A percentile compares a stretch with the other conserved stretches of the same genome.
phyloP scores from a whole-genome alignment of 495 filamentous ascomycete genomes.

The Neurospora tetraspora region DNA sequence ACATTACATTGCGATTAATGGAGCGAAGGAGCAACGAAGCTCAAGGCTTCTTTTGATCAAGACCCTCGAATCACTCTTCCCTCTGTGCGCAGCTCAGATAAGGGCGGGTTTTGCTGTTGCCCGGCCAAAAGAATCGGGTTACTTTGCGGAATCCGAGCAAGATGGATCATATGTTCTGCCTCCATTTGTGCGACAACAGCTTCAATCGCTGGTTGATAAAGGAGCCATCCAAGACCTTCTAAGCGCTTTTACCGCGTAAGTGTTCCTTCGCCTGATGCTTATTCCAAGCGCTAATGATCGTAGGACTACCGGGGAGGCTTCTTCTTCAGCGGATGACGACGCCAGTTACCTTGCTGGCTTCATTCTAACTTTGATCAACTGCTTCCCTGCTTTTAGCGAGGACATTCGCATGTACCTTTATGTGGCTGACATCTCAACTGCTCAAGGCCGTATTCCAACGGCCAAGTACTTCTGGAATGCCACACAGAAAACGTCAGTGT shows the following conservation, averaged over 20 bases:
- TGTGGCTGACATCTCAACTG: slow-evolving; percentile 57
- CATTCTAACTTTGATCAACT: slow-evolving; percentile 72
- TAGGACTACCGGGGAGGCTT: slow-evolving; percentile 19
- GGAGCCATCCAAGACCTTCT: slow-evolving; percentile 32
- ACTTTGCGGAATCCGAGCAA: slow-evolving; percentile 5
- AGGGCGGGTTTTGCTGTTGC: slow-evolving; percentile 7
- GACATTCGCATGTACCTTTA: slow-evolving; percentile 97
- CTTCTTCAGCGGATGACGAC: slow-evolving; percentile 38
- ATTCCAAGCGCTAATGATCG: slow-evolving; percentile 9
- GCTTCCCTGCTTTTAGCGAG: slow-evolving; percentile 73
- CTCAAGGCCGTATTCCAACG: slow-evolving; percentile 45
- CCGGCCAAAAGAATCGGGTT: slow-evolving; percentile 1
- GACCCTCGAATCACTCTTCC: slow-evolving; percentile 17
- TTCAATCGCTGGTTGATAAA: slow-evolving; percentile 27
- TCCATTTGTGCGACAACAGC: slow-evolving; percentile 21
- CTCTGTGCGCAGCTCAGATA: slow-evolving; percentile 16
- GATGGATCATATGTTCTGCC: slow-evolving; percentile 11
- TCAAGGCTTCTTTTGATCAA: slow-evolving; percentile 11
- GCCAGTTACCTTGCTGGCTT: slow-evolving; percentile 75
- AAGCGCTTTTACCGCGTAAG: slow-evolving; percentile 29
- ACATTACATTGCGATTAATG: slow-evolving; percentile 69
- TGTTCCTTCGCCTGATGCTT: slow-evolving; percentile 4
- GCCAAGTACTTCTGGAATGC: slow-evolving; percentile 88
- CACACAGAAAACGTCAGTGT: slow-evolving; percentile 55
- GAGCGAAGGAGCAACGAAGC: slow-evolving; percentile 23